Evolutionary conservation across 148 eudicot genomes (phyloP), one percentile per base, ranked within the genome.

Genomic region (Cornus florida): DNA sequence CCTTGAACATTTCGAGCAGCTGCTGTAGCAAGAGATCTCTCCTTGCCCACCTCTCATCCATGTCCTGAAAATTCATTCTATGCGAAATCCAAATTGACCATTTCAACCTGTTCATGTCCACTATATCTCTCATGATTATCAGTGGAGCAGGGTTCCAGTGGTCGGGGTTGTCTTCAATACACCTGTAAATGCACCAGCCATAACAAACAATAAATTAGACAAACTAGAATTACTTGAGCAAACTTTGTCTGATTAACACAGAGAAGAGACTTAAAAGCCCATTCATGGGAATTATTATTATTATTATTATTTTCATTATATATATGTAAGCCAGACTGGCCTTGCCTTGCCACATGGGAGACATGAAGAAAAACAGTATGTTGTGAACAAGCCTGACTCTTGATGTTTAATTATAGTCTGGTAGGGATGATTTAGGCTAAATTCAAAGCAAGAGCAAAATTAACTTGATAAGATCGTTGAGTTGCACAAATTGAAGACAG

Each of bases 31-130:
- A 84, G 80, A 84, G 83, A 57, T 90, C 86, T 78, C 96, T 86
- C 83, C 98, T 89, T 28, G 38, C 80, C 87, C 84, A 93, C 72
- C 88, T 84, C 82, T 93, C 92, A 7, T 91, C 94, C 92, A 93
- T 88, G 84, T 93, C 91, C 35, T 93, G 98, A 72, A 78, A 78
- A 80, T 93, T 93, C 91, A 93, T 90, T 3, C 86, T 82, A 78
- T 93, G 98, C 0, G 94, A 90, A 67, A 90, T 77, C 97, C 96
- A 90, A 14, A 93, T 74, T 16, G 96, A 89, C 20, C 83, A 82
- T 76, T 88, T 92, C 73, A 93, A 53, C 77, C 86, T 76, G 84
- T 93, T 93, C 95, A 93, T 83, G 90, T 92, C 96, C 67, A 90
- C 91, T 43, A 89, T 82, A 39, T 88, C 96, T 66, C 92, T 84